Percentiles rank a stretch among this genome's conserved stretches.
Evolutionary conservation across 495 filamentous ascomycete species (phyloP).

Genomic region (Penicillium simplicissimum): DNA sequence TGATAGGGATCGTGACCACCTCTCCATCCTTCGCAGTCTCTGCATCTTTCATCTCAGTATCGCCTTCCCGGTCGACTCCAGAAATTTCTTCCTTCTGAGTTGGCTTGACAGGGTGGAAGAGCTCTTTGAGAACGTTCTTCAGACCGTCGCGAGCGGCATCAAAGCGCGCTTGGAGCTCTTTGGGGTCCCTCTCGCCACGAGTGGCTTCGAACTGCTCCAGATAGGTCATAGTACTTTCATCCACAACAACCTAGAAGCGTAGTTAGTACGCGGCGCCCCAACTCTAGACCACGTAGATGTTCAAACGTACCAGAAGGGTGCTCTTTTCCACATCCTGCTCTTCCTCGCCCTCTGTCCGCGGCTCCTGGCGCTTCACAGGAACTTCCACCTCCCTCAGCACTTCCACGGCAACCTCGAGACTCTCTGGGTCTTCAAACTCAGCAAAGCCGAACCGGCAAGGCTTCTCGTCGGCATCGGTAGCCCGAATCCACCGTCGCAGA

Average conservation of each 20-base stretch:
- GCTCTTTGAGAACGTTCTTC: constrained; percentile 62
- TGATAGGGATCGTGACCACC: constrained; percentile 87
- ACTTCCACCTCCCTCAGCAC: constrained; percentile 84
- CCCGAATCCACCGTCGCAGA: constrained; percentile 82
- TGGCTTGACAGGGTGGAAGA: constrained; percentile 66
- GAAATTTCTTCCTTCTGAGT: constrained; percentile 50
- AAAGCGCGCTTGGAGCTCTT: constrained; percentile 65
- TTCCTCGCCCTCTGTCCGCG: constrained; percentile 48
- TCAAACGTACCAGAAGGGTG: constrained; percentile 54
- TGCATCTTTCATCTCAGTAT: constrained; percentile 69
- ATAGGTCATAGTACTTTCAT: constrained; percentile 76
- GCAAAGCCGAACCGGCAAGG: constrained; percentile 91
- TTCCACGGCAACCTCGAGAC: constrained; percentile 82
- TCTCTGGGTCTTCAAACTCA: constrained; percentile 92
- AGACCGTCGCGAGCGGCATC: constrained; percentile 66
- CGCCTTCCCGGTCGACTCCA: constrained; percentile 61
- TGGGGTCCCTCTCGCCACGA: constrained; percentile 64
- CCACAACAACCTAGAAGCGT: constrained; percentile 63
- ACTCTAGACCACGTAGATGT: neutral
- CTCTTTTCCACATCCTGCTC: constrained; percentile 66
- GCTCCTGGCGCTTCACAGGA: constrained; percentile 70
- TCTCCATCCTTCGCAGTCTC: constrained; percentile 61
- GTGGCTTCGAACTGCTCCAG: constrained; percentile 74
- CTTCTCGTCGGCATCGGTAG: constrained; percentile 79
- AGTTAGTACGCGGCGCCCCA: constrained; percentile 17